phyloP scores from a whole-genome alignment of 2,329 filamentous ascomycete species.

The Pseudocercospora macadamiae region DNA sequence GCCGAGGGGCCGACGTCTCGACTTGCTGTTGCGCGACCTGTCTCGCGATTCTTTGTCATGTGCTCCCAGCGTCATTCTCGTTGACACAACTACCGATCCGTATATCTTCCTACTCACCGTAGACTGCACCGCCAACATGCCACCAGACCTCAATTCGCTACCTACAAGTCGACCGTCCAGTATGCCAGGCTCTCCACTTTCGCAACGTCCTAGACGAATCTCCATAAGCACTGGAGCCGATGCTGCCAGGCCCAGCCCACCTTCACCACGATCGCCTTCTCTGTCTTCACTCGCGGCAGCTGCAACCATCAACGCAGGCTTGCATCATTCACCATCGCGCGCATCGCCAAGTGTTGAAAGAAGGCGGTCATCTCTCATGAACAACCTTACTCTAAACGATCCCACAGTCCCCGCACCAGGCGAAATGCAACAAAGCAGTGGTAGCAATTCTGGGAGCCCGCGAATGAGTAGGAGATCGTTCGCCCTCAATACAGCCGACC shows the following conservation, averaged over 20 bases:
- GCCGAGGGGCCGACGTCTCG: too few species aligned
- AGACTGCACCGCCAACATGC: slow-evolving; percentile 41
- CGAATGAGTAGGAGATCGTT: slow-evolving; percentile 28
- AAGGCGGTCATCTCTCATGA: slow-evolving; percentile 69
- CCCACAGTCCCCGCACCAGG: slow-evolving; percentile 68
- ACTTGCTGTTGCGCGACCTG: too few species aligned
- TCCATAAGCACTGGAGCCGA: slow-evolving; percentile 40
- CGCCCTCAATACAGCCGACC: slow-evolving; percentile 56
- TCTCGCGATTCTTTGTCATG: background rate
- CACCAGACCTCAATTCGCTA: slow-evolving; percentile 64
- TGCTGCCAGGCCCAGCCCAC: slow-evolving; percentile 50
- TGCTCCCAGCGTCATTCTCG: background rate
- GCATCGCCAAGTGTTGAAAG: slow-evolving; percentile 53
- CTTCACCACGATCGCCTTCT: slow-evolving; percentile 65
- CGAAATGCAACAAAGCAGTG: slow-evolving; percentile 61
- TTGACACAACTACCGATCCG: background rate
- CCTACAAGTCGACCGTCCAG: slow-evolving; percentile 38
- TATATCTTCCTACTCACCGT: background rate
- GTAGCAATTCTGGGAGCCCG: slow-evolving; percentile 36
- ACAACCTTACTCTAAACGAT: slow-evolving; percentile 75
- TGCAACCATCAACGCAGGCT: slow-evolving; percentile 74
- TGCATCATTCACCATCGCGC: slow-evolving; percentile 51
- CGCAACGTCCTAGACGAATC: slow-evolving; percentile 34
- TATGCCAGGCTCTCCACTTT: slow-evolving; percentile 37
- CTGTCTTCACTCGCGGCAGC: slow-evolving; percentile 73